Evolutionary conservation across 495 filamentous ascomycete species (phyloP).

Genomic region (Daldinia childiae): DNA sequence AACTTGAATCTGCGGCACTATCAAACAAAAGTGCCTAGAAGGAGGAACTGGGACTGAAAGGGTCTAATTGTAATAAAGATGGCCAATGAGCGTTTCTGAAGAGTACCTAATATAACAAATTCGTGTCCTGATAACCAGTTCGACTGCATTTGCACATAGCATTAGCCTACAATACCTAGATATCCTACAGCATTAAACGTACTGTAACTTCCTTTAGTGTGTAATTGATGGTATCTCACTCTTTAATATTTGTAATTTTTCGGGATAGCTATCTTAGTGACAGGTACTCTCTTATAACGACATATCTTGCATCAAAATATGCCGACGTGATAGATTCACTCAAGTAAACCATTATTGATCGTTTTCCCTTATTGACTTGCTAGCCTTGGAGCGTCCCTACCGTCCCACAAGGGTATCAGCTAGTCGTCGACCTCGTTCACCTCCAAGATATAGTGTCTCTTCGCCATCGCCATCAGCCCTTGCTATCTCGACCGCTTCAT

Average conservation of each 20-base stretch:
- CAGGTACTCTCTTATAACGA: not conserved
- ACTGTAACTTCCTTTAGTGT: not conserved
- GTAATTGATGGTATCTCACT: conserved; percentile 6
- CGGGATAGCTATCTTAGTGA: not conserved
- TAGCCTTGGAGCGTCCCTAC: conserved; percentile 23
- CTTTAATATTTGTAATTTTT: not conserved
- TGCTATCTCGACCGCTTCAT: conserved; percentile 77
- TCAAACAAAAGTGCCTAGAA: not conserved
- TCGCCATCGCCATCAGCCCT: conserved; percentile 62
- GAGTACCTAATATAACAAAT: not conserved
- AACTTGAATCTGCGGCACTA: not conserved
- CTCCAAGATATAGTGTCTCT: conserved; percentile 73
- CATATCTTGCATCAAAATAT: not conserved
- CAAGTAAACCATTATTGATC: not conserved
- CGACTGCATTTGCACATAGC: not conserved
- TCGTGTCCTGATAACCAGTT: not conserved
- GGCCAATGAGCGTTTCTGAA: not conserved
- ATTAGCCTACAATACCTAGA: not conserved
- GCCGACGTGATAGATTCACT: not conserved
- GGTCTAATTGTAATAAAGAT: not conserved
- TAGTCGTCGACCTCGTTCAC: conserved; percentile 71
- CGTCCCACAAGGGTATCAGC: conserved; percentile 65
- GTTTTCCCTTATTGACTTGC: not conserved
- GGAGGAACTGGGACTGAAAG: not conserved
- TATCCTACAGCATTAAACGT: not conserved